Evolutionary conservation across 1,139 yeast genomes (phyloP), one percentile per base, ranked within the genome.

Genomic region (Geotrichum candidum): DNA sequence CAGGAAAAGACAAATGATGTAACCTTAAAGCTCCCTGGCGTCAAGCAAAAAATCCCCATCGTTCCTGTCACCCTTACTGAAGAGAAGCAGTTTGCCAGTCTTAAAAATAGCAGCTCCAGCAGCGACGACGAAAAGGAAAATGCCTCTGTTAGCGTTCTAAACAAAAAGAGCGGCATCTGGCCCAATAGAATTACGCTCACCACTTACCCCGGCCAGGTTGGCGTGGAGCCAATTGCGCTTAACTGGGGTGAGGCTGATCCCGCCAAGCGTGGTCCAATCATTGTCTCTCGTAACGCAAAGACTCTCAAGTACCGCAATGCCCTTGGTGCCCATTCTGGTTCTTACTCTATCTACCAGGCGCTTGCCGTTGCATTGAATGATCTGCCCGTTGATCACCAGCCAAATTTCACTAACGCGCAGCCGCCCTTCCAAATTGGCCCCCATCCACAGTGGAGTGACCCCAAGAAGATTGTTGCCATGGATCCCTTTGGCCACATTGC

Each of bases 401-500:
- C 87, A n/a, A 84, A 84, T 66, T 84, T 80, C 69, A 80, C 85
- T 58, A 82, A 84, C 69, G 80, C 87, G 25, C 81, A 84, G 68
- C 87, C 88, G n/a, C 84, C 85, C 7, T 82, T 82, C 59, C 69
- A 80, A 31, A 75, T 84, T 65, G 79, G 80, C 10, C 83, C 81
- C 57, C 81, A 79, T 64, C 78, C 81, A 25, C 82, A 80, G 64
- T 84, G 88, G 88, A 74, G 76, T 53, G 82, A 78, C 60, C 69
- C 74, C 27, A 80, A 79, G 65, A 84, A 84, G 70, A 83, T 84
- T 65, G 87, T 83, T 31, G 79, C 87, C 1, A 74, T 84, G 78
- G 88, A 84, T 68, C 86, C 87, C 27, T 82, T 79, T 68, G 87
- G 87, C 38, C 87, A 84, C 67, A 71, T 83, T 63, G 83, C 85